Conservation (phyloP, 352 stramenopile species). For the Pythium brachiatum region DNA sequence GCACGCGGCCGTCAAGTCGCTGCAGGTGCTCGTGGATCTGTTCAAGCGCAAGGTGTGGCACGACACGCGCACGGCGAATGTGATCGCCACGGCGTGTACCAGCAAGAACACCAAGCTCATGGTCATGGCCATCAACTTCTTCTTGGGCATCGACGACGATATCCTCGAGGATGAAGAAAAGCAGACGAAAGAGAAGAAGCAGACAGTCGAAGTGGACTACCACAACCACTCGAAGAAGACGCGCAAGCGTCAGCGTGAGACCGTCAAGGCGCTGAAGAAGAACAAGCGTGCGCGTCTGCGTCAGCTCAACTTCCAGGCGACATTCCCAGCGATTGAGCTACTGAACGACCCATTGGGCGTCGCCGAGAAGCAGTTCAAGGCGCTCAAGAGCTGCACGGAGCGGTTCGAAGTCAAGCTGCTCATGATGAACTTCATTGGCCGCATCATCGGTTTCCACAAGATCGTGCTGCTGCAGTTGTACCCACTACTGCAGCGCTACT, state of each 20-base stretch:
- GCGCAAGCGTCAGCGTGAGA: constrained; percentile 84
- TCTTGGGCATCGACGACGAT: constrained; percentile 97
- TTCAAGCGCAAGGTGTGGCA: constrained; percentile 97
- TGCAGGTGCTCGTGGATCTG: constrained; percentile 94
- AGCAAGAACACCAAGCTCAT: constrained; percentile 86
- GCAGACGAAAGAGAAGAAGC: constrained; percentile 86
- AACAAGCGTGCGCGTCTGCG: constrained; percentile 86
- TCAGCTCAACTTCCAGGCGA: constrained; percentile 71
- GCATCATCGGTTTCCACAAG: constrained; percentile 97
- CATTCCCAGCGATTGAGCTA: constrained; percentile 97
- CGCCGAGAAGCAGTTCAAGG: constrained; percentile 92
- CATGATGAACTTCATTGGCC: constrained; percentile 99
- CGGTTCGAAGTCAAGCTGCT: constrained; percentile 94
- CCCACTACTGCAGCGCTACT: constrained; percentile 93
- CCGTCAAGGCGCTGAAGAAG: constrained; percentile 86
- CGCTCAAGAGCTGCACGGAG: constrained; percentile 86
- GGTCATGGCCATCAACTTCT: constrained; percentile 95
- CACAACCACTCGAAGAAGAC: constrained; percentile 98
- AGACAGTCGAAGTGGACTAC: constrained; percentile 87
- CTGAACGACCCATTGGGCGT: constrained; percentile 96
- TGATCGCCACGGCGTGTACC: constrained; percentile 92
- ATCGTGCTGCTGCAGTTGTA: constrained; percentile 96
- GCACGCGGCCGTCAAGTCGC: constrained; percentile 82
- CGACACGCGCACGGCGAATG: constrained; percentile 95
- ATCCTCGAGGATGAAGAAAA: constrained; percentile 96